Percentiles rank a stretch among this genome's conserved stretches.
Conservation (phyloP, 805 yeast species). For the Kluyveromyces dobzhanskii region DNA sequence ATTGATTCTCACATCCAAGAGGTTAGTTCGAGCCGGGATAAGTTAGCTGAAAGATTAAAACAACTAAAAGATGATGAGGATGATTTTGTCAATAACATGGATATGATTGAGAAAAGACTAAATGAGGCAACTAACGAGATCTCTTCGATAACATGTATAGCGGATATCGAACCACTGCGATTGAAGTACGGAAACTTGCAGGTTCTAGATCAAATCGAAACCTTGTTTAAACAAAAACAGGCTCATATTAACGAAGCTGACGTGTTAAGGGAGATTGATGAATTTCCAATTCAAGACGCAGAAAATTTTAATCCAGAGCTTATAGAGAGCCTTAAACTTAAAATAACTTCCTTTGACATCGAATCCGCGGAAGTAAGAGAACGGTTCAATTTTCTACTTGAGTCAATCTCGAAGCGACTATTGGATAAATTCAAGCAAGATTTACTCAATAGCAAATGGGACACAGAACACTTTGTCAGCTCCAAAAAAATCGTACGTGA, state of each 20-base stretch:
- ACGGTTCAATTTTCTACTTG: not conserved
- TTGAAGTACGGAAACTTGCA: slow-evolving; percentile 17
- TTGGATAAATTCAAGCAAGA: slow-evolving; percentile 11
- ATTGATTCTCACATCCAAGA: slow-evolving; percentile 21
- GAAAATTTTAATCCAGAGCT: slow-evolving; percentile 2
- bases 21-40: slow-evolving; percentile 18
- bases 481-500: slow-evolving; percentile 10
- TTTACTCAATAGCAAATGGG: slow-evolving; percentile 26
- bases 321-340: not conserved
- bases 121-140: slow-evolving; percentile 8
- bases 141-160: slow-evolving; percentile 8
- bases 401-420: slow-evolving; percentile 6
- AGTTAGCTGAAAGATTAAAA: slow-evolving; percentile 14
- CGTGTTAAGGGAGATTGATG: slow-evolving; percentile 7
- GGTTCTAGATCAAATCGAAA: slow-evolving; percentile 7
- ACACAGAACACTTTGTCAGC: slow-evolving; percentile 14
- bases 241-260: not conserved
- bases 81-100: slow-evolving; percentile 10
- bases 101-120: slow-evolving; percentile 8
- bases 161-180: slow-evolving; percentile 11
- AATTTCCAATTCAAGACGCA: not conserved
- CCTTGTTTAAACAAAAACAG: not conserved
- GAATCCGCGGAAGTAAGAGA: not conserved
- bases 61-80: slow-evolving; percentile 13
- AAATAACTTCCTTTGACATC: not conserved